Percentiles rank a stretch among this genome's conserved stretches.
These are phyloP conservation scores for Heterobasidion parviporum DNA, from an alignment of 1,284 basidiomycete species.

Conservation along the genomic window DNA sequence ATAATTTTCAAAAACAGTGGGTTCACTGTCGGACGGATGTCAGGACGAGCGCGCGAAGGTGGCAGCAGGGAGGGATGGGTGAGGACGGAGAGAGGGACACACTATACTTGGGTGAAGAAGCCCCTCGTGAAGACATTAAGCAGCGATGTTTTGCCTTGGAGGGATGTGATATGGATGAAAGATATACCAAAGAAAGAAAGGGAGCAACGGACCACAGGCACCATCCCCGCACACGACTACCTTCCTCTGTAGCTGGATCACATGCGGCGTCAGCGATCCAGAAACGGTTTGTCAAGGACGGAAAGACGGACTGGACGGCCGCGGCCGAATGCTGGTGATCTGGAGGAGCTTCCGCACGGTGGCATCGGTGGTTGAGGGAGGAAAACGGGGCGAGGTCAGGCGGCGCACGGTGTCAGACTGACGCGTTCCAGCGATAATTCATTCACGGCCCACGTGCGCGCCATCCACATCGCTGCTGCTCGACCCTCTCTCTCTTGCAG, in stretches of 20 bases:
- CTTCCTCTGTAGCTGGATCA: conserved; percentile 51
- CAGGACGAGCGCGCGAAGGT: background rate
- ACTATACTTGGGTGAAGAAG: conserved; percentile 87
- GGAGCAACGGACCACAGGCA: conserved; percentile 62
- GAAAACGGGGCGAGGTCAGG: too few species aligned
- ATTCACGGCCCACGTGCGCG: too few species aligned
- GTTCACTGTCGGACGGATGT: conserved; percentile 37
- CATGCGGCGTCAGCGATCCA: background rate
- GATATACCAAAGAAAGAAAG: conserved; percentile 4
- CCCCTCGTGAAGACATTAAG: conserved; percentile 81
- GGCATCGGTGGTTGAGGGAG: conserved; percentile 3
- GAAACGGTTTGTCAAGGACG: too few species aligned
- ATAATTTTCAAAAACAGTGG: conserved; percentile 91
- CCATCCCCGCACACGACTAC: conserved; percentile 88
- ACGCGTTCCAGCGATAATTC: too few species aligned
- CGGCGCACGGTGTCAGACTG: too few species aligned
- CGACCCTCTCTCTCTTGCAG: too few species aligned
- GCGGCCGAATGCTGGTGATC: conserved; percentile 10
- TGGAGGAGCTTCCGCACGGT: conserved; percentile 10
- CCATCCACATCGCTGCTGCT: too few species aligned
- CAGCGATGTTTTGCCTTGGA: conserved; percentile 70
- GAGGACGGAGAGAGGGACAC: conserved; percentile 22
- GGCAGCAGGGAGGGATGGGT: background rate
- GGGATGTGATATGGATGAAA: background rate
- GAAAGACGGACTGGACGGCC: conserved; percentile 8